These are phyloP conservation scores for Neurospora tetrasperma DNA, from an alignment of 495 filamentous ascomycete species.

Conservation along the genomic window DNA sequence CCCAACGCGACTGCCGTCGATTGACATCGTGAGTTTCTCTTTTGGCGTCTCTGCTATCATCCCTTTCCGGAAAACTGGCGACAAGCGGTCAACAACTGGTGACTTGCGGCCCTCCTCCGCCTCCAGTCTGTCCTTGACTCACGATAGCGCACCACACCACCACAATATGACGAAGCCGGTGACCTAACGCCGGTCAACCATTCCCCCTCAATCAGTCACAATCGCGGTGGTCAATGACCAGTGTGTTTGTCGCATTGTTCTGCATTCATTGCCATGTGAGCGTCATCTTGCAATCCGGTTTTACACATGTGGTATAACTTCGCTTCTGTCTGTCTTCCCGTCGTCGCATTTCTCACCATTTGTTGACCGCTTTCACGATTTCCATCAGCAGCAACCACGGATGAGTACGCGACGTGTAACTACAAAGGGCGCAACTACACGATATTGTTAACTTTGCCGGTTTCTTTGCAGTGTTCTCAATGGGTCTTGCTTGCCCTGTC, in stretches of 20 bases:
- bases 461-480: background rate
- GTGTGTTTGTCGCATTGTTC: background rate
- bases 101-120: background rate
- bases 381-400: background rate
- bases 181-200: background rate
- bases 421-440: background rate
- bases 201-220: background rate
- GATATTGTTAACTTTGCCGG: background rate
- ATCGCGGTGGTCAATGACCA: background rate
- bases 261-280: background rate
- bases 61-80: background rate
- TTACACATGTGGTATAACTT: background rate
- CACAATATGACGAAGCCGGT: background rate
- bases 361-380: background rate
- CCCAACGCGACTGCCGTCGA: background rate
- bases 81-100: background rate
- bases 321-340: background rate
- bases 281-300: background rate
- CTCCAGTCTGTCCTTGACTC: background rate
- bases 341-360: background rate
- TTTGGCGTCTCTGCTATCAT: background rate
- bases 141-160: background rate
- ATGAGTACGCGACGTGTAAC: background rate
- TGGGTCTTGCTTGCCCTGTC: background rate
- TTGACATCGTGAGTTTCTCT: background rate